Percentiles rank a stretch among this genome's conserved stretches.
These are phyloP conservation scores for Hypoxylon lienhwacheense DNA, from an alignment of 495 filamentous ascomycete species.

Conservation along the genomic window DNA sequence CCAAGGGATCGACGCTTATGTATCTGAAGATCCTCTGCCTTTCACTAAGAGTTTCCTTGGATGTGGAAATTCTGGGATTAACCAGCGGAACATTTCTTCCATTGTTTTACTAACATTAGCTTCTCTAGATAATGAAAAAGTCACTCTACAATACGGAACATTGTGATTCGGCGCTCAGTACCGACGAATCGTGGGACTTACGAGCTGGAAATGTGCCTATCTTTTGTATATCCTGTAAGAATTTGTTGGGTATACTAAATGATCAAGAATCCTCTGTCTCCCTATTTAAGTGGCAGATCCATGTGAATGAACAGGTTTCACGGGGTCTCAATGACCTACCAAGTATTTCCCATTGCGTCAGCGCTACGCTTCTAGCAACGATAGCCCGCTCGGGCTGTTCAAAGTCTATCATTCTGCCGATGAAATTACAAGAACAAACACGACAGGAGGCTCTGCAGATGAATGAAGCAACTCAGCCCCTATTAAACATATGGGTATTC, in stretches of 20 bases:
- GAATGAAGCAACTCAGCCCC: constrained; percentile 17
- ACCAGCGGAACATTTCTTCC: constrained; percentile 60
- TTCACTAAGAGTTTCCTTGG: constrained; percentile 55
- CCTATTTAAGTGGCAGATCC: constrained; percentile 46
- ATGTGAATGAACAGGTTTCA: constrained; percentile 29
- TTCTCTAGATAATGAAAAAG: constrained; percentile 45
- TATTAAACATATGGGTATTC: constrained; percentile 66
- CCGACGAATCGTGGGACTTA: not conserved
- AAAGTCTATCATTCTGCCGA: constrained; percentile 51
- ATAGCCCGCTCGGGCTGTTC: constrained; percentile 53
- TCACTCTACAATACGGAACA: not conserved
- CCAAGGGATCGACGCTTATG: constrained; percentile 39
- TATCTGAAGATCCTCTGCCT: constrained; percentile 46
- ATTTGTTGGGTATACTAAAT: constrained; percentile 56
- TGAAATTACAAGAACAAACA: constrained; percentile 33
- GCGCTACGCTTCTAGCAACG: constrained; percentile 50
- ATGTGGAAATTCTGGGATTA: constrained; percentile 56
- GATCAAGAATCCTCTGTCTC: constrained; percentile 45
- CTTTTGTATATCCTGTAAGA: constrained; percentile 45
- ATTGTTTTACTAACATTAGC: constrained; percentile 43
- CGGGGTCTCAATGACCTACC: constrained; percentile 20
- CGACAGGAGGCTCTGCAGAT: constrained; percentile 7
- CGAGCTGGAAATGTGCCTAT: constrained; percentile 41
- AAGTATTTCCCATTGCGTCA: constrained; percentile 48
- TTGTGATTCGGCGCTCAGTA: not conserved